Evolutionary conservation across 345 rosid species (phyloP).

Genomic region (Eucalyptus grandis): DNA sequence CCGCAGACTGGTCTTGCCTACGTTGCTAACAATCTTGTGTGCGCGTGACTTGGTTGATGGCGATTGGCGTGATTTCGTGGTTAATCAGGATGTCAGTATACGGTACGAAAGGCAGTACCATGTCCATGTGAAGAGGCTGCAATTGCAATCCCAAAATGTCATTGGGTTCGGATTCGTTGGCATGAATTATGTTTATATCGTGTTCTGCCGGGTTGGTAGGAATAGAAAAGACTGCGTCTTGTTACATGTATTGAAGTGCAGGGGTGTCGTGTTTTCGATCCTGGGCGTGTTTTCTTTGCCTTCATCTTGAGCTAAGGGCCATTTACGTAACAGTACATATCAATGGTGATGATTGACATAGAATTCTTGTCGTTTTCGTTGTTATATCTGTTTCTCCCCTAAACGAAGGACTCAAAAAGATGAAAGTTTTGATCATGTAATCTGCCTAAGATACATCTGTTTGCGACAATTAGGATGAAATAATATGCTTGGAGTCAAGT

Average conservation of each 20-base stretch:
- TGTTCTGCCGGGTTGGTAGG: background rate
- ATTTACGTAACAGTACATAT: background rate
- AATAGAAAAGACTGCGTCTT: background rate
- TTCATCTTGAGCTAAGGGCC: background rate
- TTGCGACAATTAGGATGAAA: background rate
- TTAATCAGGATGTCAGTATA: background rate
- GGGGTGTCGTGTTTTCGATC: background rate
- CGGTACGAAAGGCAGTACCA: background rate
- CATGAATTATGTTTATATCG: background rate
- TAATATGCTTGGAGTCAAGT: background rate
- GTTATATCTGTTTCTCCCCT: background rate
- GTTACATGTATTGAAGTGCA: background rate
- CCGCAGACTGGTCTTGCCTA: background rate
- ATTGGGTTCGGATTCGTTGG: background rate
- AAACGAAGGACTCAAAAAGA: background rate
- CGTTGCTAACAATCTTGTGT: background rate
- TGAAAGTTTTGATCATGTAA: background rate
- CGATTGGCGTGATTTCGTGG: background rate
- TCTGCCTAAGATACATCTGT: background rate
- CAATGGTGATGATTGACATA: background rate
- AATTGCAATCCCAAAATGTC: background rate
- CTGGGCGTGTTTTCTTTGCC: background rate
- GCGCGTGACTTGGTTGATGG: background rate
- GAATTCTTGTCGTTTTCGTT: background rate
- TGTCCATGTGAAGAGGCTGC: background rate